Percentiles rank a stretch among this genome's conserved stretches.
phyloP scores from a whole-genome alignment of 306 rosid species.

The Amphicarpaea edgeworthii region DNA sequence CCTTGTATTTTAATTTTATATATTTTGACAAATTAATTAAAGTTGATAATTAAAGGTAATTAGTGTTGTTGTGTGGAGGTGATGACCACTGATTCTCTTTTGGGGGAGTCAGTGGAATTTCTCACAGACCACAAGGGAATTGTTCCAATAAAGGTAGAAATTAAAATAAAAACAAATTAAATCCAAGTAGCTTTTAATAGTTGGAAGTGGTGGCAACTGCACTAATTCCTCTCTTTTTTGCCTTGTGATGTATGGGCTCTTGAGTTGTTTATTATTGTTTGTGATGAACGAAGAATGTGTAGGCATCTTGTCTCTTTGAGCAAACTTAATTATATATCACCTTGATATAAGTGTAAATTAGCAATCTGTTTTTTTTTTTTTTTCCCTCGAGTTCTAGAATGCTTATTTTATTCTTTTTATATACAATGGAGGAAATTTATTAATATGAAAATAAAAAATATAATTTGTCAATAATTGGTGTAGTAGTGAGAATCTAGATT shows the following conservation, averaged over 20 bases:
- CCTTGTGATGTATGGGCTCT: constrained; percentile 49
- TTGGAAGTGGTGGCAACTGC: constrained; percentile 46
- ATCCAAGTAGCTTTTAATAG: constrained; percentile 34
- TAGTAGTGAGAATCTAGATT: constrained; percentile 18
- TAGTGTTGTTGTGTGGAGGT: constrained; percentile 44
- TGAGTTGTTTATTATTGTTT: constrained; percentile 38
- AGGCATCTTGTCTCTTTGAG: constrained; percentile 1
- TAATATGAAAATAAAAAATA: background rate
- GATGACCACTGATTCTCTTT: constrained; percentile 48
- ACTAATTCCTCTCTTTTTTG: constrained; percentile 39
- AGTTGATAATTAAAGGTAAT: constrained; percentile 48
- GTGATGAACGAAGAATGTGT: constrained; percentile 18
- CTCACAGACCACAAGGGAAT: constrained; percentile 37
- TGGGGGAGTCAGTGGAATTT: constrained; percentile 51
- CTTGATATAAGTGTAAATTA: constrained; percentile 15
- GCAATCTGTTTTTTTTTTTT: background rate
- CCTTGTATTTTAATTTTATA: background rate
- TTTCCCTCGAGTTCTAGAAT: background rate
- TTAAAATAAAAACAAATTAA: constrained; percentile 36
- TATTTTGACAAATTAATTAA: background rate
- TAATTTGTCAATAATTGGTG: background rate
- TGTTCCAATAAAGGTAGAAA: constrained; percentile 33
- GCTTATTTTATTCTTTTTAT: constrained; percentile 18
- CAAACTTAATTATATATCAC: constrained; percentile 4
- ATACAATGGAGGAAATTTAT: background rate